Evolutionary conservation across 78 protist genomes (phyloP).

Genomic region (Emiliania huxleyi): DNA sequence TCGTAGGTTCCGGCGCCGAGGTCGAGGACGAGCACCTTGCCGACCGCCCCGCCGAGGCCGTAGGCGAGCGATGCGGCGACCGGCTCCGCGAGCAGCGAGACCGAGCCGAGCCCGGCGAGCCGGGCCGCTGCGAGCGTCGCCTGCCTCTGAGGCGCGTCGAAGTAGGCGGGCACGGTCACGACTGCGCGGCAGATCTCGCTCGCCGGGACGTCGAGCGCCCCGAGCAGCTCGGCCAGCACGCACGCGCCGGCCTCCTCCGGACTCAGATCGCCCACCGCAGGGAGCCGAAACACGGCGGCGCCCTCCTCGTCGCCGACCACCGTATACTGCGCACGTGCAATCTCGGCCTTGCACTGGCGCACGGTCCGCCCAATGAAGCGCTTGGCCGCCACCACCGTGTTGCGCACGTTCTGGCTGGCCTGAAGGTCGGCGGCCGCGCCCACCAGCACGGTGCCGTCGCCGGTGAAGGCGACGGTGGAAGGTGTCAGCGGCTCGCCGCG

Average conservation of each 20-base stretch:
- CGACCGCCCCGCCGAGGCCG: constrained; percentile 57
- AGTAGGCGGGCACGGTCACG: constrained; percentile 71
- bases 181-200: constrained; percentile 57
- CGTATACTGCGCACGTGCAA: not conserved
- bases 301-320: constrained; percentile 28
- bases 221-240: constrained; percentile 58
- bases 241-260: constrained; percentile 55
- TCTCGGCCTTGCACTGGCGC: not conserved
- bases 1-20: constrained; percentile 84
- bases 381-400: constrained; percentile 88
- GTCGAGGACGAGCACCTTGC: constrained; percentile 70
- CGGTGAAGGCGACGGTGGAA: constrained; percentile 88
- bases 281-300: not conserved
- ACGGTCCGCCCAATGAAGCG: constrained; percentile 43
- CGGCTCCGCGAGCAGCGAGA: constrained; percentile 89
- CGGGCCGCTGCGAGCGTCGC: constrained; percentile 91
- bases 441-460: not conserved
- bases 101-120: constrained; percentile 73
- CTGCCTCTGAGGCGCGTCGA: constrained; percentile 51
- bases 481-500: constrained; percentile 94
- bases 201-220: constrained; percentile 44
- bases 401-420: constrained; percentile 85
- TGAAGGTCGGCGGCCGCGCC: constrained; percentile 91
- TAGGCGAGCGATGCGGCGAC: constrained; percentile 92
- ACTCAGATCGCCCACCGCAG: not conserved